Base-by-base conservation (phyloP, 1,284 basidiomycete genomes). In the Trametes polyzona region DNA sequence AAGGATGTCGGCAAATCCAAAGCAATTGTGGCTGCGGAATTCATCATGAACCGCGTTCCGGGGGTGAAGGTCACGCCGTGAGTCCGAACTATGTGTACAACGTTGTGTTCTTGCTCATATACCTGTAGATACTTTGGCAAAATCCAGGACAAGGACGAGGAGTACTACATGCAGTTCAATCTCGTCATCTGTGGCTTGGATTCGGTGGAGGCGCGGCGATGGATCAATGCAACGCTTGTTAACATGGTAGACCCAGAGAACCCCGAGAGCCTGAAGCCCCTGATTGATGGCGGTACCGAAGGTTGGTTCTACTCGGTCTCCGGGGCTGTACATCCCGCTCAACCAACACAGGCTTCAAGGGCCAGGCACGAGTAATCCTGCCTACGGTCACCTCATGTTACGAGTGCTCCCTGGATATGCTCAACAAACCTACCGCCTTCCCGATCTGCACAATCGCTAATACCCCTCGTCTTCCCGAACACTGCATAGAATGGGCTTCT, bases 391-490 rank as follows among this genome's bases (percentile, higher is more conserved):
- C 95, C 4, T 96, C 95, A 9, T 99, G 97, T 73, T 99, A 99
- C 70, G 97, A 99, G 74, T 99, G 97, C 72, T 95, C 93, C 2
- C 87, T 99, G 47, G 96, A 98, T 71, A 97, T 99, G 93, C 84
- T 98, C 48, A 98, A 96, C 72, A 97, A 97, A 61, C 96, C 92
- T 6, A 98, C 95, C 33, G 90, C 91, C 5, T 99, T 96, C 72
- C 97, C 97, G 0, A 98, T 99, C 62, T 99, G 97, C 73, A 99
- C 97, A 1, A 98, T 99, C 62, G 97, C 97, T 55, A 99, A 99
- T 70, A 99, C 97, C 0, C 97, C 97, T 16, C 90, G 97, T 55
- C 79, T 99, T 29, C 97, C 97, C 3, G 97, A 99, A 72, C 97
- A 99, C 71, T 99, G 97, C 71, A 98, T 99, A 70, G 97, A 99